A percentile compares a stretch with the other conserved stretches of the same genome.
Evolutionary conservation across 148 eudicot species (phyloP).

Genomic region (Rhododendron ovatum): DNA sequence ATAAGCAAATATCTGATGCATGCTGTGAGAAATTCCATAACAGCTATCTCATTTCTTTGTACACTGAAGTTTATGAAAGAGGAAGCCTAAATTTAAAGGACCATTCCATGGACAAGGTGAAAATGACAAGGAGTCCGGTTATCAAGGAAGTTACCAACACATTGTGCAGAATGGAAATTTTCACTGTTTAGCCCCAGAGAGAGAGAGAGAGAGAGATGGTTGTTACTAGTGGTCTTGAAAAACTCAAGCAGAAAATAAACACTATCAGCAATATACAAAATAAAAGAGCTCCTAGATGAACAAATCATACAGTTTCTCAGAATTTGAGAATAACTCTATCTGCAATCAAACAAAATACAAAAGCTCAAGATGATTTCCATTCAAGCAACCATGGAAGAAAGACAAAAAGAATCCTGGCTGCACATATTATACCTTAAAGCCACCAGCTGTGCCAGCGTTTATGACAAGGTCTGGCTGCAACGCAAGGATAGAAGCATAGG

Average conservation of each 20-base stretch:
- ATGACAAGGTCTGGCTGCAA: constrained; percentile 91
- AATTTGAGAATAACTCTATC: neutral
- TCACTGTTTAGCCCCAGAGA: neutral
- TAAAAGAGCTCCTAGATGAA: constrained; percentile 1
- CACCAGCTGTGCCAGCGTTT: constrained; percentile 98
- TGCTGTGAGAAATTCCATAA: neutral
- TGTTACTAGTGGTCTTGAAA: neutral
- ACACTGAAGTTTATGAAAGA: neutral
- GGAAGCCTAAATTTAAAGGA: neutral
- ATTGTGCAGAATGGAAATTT: neutral
- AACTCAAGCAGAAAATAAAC: neutral
- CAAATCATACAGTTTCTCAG: neutral
- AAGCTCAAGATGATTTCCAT: neutral
- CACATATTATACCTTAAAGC: constrained; percentile 66
- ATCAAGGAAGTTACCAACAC: neutral
- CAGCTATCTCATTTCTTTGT: neutral
- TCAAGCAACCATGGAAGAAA: neutral
- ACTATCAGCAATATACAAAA: neutral
- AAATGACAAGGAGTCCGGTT: neutral
- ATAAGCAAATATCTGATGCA: neutral
- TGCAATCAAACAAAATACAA: neutral
- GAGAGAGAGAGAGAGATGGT: too few relatives aligned
- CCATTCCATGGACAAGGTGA: neutral
- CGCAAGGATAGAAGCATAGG: constrained; percentile 83
- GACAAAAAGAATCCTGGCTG: neutral